A percentile compares a stretch with the other conserved stretches of the same genome.
Evolutionary conservation across 2,329 filamentous ascomycete genomes (phyloP).

Genomic region (Ceratocystis cubensis): DNA sequence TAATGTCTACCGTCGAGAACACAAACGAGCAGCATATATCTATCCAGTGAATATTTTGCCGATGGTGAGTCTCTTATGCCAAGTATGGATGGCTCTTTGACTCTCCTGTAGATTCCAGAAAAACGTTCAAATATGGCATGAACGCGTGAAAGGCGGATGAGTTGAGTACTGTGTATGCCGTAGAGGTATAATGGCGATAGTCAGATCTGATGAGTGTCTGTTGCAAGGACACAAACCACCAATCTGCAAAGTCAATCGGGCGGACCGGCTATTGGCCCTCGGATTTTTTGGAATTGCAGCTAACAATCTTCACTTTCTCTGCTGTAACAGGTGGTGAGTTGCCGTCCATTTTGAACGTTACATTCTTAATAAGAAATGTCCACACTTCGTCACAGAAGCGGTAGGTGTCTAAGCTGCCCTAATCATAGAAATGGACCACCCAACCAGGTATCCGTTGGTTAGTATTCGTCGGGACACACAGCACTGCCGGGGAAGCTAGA

Average conservation of each 20-base stretch:
- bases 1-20: neutral
- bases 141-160: neutral
- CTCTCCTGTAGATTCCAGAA: neutral
- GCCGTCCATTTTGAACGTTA: conserved; percentile 95
- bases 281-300: conserved; percentile 76
- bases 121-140: neutral
- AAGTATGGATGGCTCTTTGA: neutral
- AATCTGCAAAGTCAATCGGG: neutral
- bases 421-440: neutral
- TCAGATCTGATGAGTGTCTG: neutral
- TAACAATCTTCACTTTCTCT: conserved; percentile 96
- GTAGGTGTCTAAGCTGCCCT: conserved; percentile 97
- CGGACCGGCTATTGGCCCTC: conserved; percentile 28
- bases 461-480: neutral
- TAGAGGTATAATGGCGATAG: no score
- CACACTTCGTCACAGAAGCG: conserved; percentile 99
- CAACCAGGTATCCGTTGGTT: neutral
- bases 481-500: neutral
- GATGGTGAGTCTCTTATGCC: neutral
- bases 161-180: no score
- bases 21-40: neutral
- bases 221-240: neutral
- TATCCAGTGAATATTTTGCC: neutral
- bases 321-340: conserved; percentile 58
- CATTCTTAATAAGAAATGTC: conserved; percentile 98